These are phyloP conservation scores for Paramyrothecium sp. DNA, from an alignment of 2,329 filamentous ascomycete genomes.

Conservation along the genomic window DNA sequence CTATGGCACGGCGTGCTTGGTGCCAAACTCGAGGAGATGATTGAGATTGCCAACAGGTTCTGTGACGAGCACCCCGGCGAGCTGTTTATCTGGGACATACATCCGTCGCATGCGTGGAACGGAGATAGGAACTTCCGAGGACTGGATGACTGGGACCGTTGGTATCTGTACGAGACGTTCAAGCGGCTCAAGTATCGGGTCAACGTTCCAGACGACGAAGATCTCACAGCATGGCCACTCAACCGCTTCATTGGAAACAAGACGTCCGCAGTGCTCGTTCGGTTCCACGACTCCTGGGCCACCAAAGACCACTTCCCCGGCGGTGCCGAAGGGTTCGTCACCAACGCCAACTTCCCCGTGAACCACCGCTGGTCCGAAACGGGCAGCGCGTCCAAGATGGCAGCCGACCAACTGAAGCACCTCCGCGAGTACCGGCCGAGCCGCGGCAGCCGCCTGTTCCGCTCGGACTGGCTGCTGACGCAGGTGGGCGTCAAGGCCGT, in stretches of 20 bases:
- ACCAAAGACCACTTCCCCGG: conserved; percentile 17
- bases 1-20: conserved; percentile 22
- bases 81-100: conserved; percentile 30
- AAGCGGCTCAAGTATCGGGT: conserved; percentile 16
- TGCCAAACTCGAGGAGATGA: conserved; percentile 22
- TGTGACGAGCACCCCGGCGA: conserved; percentile 26
- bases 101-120: conserved; percentile 10
- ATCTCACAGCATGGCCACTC: conserved; percentile 23
- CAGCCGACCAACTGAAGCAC: conserved; percentile 15
- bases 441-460: conserved; percentile 14
- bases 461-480: conserved; percentile 24
- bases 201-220: conserved; percentile 14
- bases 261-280: conserved; percentile 24
- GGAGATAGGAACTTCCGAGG: background rate
- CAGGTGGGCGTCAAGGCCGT: conserved; percentile 8
- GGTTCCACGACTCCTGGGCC: conserved; percentile 20
- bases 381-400: conserved; percentile 7
- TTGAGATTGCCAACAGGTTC: conserved; percentile 25
- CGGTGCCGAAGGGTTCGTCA: conserved; percentile 23
- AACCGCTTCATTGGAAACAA: conserved; percentile 20
- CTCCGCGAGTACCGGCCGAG: conserved; percentile 10
- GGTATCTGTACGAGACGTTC: conserved; percentile 17
- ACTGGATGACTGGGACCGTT: conserved; percentile 4
- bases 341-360: conserved; percentile 19
- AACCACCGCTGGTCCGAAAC: conserved; percentile 20